phyloP scores from a whole-genome alignment of 2,329 filamentous ascomycete genomes.

The Drechslerella coelobrocha region DNA sequence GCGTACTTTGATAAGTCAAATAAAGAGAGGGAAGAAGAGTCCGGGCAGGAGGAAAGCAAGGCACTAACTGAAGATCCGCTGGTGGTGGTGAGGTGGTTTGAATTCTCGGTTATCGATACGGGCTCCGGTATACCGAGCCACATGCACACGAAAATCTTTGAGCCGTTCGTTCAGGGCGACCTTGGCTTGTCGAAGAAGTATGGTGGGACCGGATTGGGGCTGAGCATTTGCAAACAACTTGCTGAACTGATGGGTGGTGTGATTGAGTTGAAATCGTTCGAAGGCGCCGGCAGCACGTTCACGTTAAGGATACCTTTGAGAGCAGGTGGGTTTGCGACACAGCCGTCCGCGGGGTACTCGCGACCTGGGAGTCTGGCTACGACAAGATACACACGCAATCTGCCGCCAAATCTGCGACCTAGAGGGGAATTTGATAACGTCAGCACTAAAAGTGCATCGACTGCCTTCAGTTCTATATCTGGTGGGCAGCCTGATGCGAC shows the following conservation, averaged over 20 bases:
- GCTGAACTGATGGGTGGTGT: slow-evolving; percentile 81
- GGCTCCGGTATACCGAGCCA: slow-evolving; percentile 74
- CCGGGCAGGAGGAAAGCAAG: slow-evolving; percentile 14
- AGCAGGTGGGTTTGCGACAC: slow-evolving; percentile 41
- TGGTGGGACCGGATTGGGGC: slow-evolving; percentile 76
- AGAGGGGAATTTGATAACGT: slow-evolving; percentile 45
- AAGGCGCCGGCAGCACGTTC: slow-evolving; percentile 68
- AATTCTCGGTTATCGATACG: slow-evolving; percentile 78
- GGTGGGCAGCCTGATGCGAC: slow-evolving; percentile 34
- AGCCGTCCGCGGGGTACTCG: slow-evolving; percentile 34
- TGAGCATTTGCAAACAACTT: slow-evolving; percentile 80
- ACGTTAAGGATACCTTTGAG: slow-evolving; percentile 80
- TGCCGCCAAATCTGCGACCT: slow-evolving; percentile 40
- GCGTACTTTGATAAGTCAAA: slow-evolving; percentile 32
- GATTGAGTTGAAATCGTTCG: slow-evolving; percentile 68
- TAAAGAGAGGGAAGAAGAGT: slow-evolving; percentile 18
- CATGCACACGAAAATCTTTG: slow-evolving; percentile 77
- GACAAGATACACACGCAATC: slow-evolving; percentile 45
- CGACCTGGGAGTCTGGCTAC: slow-evolving; percentile 46
- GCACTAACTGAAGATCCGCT: slow-evolving; percentile 67
- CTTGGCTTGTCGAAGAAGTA: slow-evolving; percentile 79
- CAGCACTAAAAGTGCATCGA: slow-evolving; percentile 47
- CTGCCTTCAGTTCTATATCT: slow-evolving; percentile 49
- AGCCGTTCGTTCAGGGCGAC: slow-evolving; percentile 79
- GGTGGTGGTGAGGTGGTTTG: slow-evolving; percentile 68